A percentile compares a stretch with the other conserved stretches of the same genome.
These are phyloP conservation scores for Phaffia tasmanica DNA, from an alignment of 768 basidiomycete genomes.

Conservation along the genomic window DNA sequence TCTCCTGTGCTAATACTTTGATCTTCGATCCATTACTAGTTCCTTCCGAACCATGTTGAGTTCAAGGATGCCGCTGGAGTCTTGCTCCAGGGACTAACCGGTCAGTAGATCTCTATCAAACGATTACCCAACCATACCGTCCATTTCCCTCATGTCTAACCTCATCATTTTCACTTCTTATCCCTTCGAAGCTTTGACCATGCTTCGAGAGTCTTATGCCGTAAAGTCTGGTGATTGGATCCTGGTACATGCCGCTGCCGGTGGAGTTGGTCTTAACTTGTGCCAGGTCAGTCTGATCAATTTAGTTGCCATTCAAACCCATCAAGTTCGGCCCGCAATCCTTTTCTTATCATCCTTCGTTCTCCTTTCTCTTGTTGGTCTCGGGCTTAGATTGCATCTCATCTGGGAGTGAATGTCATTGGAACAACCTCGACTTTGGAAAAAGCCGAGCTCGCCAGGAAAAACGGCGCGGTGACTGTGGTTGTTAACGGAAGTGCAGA, in stretches of 20 bases:
- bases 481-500: conserved; percentile 62
- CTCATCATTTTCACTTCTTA: not conserved
- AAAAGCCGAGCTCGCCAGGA: conserved; percentile 69
- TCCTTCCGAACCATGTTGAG: conserved; percentile 38
- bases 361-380: too few relatives aligned
- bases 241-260: conserved; percentile 81
- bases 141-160: not conserved
- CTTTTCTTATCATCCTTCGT: not conserved
- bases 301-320: not conserved
- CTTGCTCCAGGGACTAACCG: conserved; percentile 64
- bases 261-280: conserved; percentile 56
- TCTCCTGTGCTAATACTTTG: not conserved
- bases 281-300: conserved; percentile 35
- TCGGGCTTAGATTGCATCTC: conserved; percentile 50
- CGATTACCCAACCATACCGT: too few relatives aligned
- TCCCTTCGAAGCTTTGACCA: conserved; percentile 45
- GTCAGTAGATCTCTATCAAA: conserved; percentile 12
- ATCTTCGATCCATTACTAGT: not conserved
- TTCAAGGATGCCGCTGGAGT: conserved; percentile 56
- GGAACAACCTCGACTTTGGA: conserved; percentile 77
- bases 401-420: conserved; percentile 74
- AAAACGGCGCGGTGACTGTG: conserved; percentile 74
- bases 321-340: not conserved
- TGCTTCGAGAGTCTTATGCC: conserved; percentile 72
- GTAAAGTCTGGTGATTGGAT: conserved; percentile 63